Percentiles rank a stretch among this genome's conserved stretches.
Conservation (phyloP, 805 yeast genomes). For the Kodamaea nitidulidarum region DNA sequence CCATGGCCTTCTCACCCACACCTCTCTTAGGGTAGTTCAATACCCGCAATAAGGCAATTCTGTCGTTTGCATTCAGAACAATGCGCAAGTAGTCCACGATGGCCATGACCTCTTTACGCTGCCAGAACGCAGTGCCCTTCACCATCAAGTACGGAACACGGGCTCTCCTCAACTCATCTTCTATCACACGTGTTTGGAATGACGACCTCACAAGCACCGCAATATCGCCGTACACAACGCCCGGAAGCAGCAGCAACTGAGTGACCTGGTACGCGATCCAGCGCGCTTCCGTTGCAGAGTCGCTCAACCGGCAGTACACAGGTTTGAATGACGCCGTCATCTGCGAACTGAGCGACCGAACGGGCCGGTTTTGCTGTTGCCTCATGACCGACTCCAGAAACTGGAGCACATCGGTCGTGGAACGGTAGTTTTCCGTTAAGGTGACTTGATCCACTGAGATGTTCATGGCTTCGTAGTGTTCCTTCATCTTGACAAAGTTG, state of each 20-base stretch:
- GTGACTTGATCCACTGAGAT: conserved; percentile 29
- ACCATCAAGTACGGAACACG: conserved; percentile 64
- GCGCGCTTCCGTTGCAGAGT: conserved; percentile 52
- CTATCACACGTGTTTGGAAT: conserved; percentile 58
- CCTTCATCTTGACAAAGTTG: conserved; percentile 59
- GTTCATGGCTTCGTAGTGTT: conserved; percentile 25
- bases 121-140: conserved; percentile 80
- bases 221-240: conserved; percentile 42
- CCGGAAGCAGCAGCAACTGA: conserved; percentile 42
- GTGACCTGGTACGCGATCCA: conserved; percentile 55
- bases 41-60: conserved; percentile 54
- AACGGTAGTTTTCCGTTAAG: conserved; percentile 73
- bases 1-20: conserved; percentile 54
- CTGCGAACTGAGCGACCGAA: conserved; percentile 47
- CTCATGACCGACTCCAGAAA: conserved; percentile 63
- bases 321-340: conserved; percentile 42
- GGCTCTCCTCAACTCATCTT: conserved; percentile 51
- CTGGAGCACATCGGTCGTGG: conserved; percentile 62
- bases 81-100: conserved; percentile 65
- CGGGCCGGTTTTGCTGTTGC: conserved; percentile 48
- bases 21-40: conserved; percentile 63
- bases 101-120: conserved; percentile 59
- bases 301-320: conserved; percentile 36
- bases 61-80: conserved; percentile 54
- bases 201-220: conserved; percentile 70